phyloP scores from a whole-genome alignment of 2,329 filamentous ascomycete species.

The Ophiostoma sp. region DNA sequence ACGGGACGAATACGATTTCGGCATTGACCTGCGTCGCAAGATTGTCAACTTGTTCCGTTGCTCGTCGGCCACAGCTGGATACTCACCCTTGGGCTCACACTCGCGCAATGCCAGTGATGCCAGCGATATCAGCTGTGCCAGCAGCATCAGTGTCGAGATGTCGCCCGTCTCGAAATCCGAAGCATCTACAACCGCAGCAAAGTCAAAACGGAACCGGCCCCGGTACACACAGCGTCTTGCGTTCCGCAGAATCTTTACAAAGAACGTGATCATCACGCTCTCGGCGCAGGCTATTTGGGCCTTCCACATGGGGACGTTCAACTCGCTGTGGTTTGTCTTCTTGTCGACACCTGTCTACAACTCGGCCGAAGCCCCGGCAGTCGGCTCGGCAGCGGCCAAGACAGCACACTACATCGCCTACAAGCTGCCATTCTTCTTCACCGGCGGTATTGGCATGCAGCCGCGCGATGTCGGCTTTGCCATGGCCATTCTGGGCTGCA shows the following conservation, averaged over 20 bases:
- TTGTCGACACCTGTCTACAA: slow-evolving; percentile 63
- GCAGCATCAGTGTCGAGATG: neutral
- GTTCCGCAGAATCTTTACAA: slow-evolving; percentile 52
- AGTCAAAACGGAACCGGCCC: neutral
- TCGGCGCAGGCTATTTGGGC: slow-evolving; percentile 64
- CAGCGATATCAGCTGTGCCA: slow-evolving; percentile 20
- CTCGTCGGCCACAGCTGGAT: slow-evolving; percentile 30
- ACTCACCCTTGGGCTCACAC: slow-evolving; percentile 35
- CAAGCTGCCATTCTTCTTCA: slow-evolving; percentile 56
- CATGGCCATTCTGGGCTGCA: slow-evolving; percentile 68
- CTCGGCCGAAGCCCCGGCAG: slow-evolving; percentile 34
- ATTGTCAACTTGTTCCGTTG: slow-evolving; percentile 33
- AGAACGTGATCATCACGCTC: slow-evolving; percentile 51
- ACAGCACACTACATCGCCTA: slow-evolving; percentile 32
- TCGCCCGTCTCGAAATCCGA: neutral
- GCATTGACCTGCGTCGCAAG: slow-evolving; percentile 41
- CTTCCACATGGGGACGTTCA: slow-evolving; percentile 70
- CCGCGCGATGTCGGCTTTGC: slow-evolving; percentile 68
- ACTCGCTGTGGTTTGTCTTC: slow-evolving; percentile 71
- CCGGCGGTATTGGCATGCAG: slow-evolving; percentile 69
- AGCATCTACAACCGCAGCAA: no score
- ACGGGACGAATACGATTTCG: slow-evolving; percentile 40
- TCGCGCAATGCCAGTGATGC: slow-evolving; percentile 23
- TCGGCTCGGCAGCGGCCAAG: neutral
- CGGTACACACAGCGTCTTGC: slow-evolving; percentile 46